Conservation (phyloP, 208 protist genomes). For the Trichomonas vaginalis region DNA sequence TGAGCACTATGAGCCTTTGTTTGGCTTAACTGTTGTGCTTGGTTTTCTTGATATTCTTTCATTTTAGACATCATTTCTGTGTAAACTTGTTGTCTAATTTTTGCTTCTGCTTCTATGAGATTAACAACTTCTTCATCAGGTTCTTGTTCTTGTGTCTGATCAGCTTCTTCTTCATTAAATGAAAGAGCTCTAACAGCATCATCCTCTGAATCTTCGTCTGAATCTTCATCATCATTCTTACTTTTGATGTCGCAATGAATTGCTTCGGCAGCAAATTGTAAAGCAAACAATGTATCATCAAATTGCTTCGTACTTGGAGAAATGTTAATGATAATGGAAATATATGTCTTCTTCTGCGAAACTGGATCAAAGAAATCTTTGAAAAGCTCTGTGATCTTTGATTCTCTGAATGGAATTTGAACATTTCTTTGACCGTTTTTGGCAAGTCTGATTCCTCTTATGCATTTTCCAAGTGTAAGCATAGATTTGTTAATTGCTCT, state of each 20-base stretch:
- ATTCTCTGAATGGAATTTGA: neutral
- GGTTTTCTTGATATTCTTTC: neutral
- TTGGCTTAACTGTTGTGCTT: neutral
- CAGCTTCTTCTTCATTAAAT: neutral
- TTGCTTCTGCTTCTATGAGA: neutral
- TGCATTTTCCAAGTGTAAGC: neutral
- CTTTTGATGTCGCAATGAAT: neutral
- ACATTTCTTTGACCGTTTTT: neutral
- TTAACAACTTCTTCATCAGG: neutral
- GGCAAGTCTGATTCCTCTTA: neutral
- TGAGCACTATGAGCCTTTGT: neutral
- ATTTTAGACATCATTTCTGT: neutral
- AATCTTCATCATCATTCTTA: neutral
- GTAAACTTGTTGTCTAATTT: conserved; percentile 9
- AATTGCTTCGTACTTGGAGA: neutral
- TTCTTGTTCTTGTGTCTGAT: neutral
- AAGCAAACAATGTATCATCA: neutral
- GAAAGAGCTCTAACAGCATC: neutral
- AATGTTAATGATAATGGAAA: neutral
- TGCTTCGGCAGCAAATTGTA: conserved; percentile 6
- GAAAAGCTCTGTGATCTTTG: neutral
- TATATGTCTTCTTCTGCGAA: neutral
- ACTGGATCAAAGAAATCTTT: neutral
- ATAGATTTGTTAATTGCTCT: neutral
- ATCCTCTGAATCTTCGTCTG: neutral